Evolutionary conservation across 2,329 filamentous ascomycete genomes (phyloP).

Genomic region (Diaporthe batatas): DNA sequence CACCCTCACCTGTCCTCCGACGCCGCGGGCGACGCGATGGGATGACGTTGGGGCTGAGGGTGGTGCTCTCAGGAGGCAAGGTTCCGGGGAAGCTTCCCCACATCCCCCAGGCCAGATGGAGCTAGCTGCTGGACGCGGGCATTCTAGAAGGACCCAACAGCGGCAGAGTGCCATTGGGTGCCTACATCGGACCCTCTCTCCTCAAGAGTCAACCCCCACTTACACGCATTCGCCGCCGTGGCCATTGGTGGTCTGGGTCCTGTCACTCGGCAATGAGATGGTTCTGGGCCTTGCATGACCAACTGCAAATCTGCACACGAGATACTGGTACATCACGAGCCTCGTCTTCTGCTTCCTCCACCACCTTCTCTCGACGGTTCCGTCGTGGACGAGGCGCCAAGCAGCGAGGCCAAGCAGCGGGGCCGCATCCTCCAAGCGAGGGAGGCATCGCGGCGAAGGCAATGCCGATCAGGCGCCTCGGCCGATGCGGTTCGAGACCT

Average conservation of each 20-base stretch:
- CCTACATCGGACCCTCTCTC: neutral
- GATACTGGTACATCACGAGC: neutral
- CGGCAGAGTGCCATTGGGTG: neutral
- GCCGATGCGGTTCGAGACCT: constrained; percentile 17
- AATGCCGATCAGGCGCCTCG: constrained; percentile 25
- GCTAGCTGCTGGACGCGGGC: neutral
- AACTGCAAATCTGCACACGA: neutral
- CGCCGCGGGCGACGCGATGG: neutral
- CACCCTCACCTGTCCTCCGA: constrained; percentile 22
- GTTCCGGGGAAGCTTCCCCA: constrained; percentile 31
- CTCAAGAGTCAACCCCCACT: neutral
- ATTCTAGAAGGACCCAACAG: constrained; percentile 23
- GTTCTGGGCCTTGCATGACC: constrained; percentile 1
- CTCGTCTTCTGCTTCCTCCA: neutral
- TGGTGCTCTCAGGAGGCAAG: constrained; percentile 3
- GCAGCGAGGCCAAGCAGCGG: neutral
- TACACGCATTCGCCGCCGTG: neutral
- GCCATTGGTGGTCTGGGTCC: constrained; percentile 26
- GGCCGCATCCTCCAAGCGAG: constrained; percentile 7
- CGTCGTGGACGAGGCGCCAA: constrained; percentile 2
- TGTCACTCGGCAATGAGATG: constrained; percentile 22
- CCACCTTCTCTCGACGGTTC: neutral
- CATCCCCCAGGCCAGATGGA: constrained; percentile 17
- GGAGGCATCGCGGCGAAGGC: constrained; percentile 3
- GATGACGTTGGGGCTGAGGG: constrained; percentile 23